These are phyloP conservation scores for Neurospora discreta DNA, from an alignment of 495 filamentous ascomycete genomes.

Conservation along the genomic window DNA sequence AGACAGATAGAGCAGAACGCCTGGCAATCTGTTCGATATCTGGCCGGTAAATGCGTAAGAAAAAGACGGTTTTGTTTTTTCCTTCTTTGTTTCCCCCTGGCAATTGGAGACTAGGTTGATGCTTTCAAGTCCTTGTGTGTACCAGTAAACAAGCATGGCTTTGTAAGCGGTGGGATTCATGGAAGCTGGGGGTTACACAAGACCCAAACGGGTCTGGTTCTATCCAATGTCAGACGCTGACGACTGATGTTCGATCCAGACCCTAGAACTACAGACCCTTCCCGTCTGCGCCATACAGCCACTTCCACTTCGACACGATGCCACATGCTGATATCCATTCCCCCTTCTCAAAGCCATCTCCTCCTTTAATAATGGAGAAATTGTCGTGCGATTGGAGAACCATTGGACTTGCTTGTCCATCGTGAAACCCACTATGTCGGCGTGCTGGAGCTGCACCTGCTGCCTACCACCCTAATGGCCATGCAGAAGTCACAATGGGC, in stretches of 20 bases:
- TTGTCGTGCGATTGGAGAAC: neutral
- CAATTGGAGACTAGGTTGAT: neutral
- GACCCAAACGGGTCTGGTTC: neutral
- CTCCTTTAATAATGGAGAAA: neutral
- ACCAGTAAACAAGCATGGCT: neutral
- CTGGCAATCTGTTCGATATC: neutral
- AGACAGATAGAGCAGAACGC: neutral
- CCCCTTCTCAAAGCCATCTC: neutral
- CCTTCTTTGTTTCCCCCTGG: neutral
- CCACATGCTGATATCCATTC: neutral
- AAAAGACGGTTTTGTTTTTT: too few relatives aligned
- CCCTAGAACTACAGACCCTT: neutral
- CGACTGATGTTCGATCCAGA: neutral
- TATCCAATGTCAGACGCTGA: neutral
- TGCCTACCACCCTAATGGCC: neutral
- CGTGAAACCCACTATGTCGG: neutral
- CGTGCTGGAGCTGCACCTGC: neutral
- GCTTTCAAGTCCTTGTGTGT: neutral
- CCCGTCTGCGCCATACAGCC: neutral
- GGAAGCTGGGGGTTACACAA: neutral
- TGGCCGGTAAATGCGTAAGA: neutral
- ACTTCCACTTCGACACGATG: neutral
- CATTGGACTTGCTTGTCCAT: neutral
- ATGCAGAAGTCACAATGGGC: neutral
- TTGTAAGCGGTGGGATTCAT: neutral